Base-by-base conservation (phyloP, 257 asterid genomes). In the Capsicum pubescens region DNA sequence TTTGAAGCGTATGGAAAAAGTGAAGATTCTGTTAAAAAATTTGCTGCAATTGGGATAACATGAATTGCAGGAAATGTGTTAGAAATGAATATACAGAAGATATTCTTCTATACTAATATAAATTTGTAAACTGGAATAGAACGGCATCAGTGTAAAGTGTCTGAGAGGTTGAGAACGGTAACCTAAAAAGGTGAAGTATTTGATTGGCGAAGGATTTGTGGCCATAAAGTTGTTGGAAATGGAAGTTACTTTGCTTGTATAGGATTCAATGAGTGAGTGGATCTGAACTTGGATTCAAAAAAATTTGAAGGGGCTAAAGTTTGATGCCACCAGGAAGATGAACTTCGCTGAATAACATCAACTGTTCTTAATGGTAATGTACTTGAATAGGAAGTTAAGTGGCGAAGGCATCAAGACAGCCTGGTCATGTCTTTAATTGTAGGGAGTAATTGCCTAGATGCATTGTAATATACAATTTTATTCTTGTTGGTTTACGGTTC, bases 21-120 rank as follows among this genome's bases (percentile, higher is more conserved):
- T 36, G 60, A 7, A 19, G 19, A 1, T 52, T 12, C 19, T 48
- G 12, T 13, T 4, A 50, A 74, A 74, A 74, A 11, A 0, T 74
- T 12, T 2, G 0, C 15, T 7, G 58, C 19, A 74, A 72, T 72
- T 10, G 44, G 60, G 59, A 72, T 48, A 48, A 48, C 54, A 42
- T 69, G 55, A 69, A 69, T 69, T 39, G 77, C 32, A 39, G 8
- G 55, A 69, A 69, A 69, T 39, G 57, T 44, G 54, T 56, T 70
- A 9, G 56, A 44, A 44, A 70, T 56, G 57, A 70, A 70, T 70
- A 11, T 42, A 10, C 42, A 16, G 79, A 70, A 17, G 57, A 2
- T 46, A 44, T 71, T 17, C 26, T 71, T 16, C 57, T 71, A 69
- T 42, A 42, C 32, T 16, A 69, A 69, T 39, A n/a, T 71, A 71